Conservation (phyloP, 192 early-diverging fungal genomes). For the Allomyces javanicus region DNA sequence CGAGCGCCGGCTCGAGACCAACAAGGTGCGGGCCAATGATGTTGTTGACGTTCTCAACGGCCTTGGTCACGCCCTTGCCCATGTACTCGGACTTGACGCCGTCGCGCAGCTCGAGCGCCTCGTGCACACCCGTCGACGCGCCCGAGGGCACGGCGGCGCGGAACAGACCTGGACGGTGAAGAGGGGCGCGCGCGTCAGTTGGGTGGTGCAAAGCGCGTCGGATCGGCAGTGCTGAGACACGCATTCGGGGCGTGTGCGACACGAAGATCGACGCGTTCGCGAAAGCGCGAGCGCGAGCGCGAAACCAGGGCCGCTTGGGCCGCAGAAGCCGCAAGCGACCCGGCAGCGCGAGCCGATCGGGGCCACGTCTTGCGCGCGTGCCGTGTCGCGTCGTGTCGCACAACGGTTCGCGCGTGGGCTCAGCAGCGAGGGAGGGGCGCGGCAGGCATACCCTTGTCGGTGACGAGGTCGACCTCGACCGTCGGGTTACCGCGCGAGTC, state of each 20-base stretch:
- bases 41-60: conserved; percentile 79
- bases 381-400: no score
- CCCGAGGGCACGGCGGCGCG: conserved; percentile 94
- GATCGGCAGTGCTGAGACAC: no score
- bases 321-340: no score
- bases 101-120: conserved; percentile 96
- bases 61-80: conserved; percentile 88
- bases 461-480: conserved; percentile 92
- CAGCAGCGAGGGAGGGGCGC: no score
- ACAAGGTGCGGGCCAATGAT: conserved; percentile 63
- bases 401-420: no score
- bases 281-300: no score
- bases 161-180: conserved; percentile 44
- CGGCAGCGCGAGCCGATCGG: no score
- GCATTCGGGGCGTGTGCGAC: no score
- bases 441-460: conserved; percentile 48
- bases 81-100: conserved; percentile 61
- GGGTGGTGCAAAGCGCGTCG: no score
- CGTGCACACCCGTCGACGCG: conserved; percentile 95
- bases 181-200: background rate
- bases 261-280: no score
- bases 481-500: conserved; percentile 99
- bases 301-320: no score
- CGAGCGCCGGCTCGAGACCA: conserved; percentile 45
- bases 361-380: no score